Evolutionary conservation across 345 rosid species (phyloP), one percentile per base, ranked within the genome.

Genomic region (Physaria fendleri): DNA sequence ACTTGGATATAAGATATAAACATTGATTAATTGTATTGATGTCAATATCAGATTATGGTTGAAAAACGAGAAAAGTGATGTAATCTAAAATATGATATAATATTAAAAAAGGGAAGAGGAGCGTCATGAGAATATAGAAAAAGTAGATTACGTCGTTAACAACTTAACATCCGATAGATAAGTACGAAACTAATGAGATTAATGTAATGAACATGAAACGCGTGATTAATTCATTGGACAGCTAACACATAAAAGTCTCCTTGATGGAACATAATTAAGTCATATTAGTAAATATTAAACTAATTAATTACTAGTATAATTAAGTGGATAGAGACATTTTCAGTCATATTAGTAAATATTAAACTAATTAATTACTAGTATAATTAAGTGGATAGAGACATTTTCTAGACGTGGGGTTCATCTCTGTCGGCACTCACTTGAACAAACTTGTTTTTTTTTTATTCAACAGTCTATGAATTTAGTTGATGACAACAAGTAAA

Each of bases 121-220:
- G 73, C 73, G 66, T 68, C 62, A 37, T 43, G 73, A 68, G 41
- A 56, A 68, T 25, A 23, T 51, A 23, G 40, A 30, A 17, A 59
- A 68, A 59, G 61, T 68, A 18, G 72, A 52, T 59, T 33, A 14
- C 55, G 56, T 68, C 27, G 66, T n/a, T n/a, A n/a, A n/a, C n/a
- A n/a, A n/a, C n/a, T n/a, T 59, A 9, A 59, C 23, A 52, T 60
- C 66, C 17, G 34, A 59, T 59, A 43, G 54, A 34, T 5, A 59
- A 41, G 63, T 46, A 2, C 9, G 38, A 21, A 65, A 56, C 15
- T 40, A 23, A 17, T 42, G 44, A 16, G 53, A 42, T 59, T 50
- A 59, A 10, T 13, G 13, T 15, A 62, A 48, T 27, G 20, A 23
- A 33, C 15, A 24, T 4, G 34, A 56, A 62, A 34, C 62, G 30